A percentile compares a stretch with the other conserved stretches of the same genome.
phyloP scores from a whole-genome alignment of 2,329 filamentous ascomycete species.

The Phialophora macrospora region DNA sequence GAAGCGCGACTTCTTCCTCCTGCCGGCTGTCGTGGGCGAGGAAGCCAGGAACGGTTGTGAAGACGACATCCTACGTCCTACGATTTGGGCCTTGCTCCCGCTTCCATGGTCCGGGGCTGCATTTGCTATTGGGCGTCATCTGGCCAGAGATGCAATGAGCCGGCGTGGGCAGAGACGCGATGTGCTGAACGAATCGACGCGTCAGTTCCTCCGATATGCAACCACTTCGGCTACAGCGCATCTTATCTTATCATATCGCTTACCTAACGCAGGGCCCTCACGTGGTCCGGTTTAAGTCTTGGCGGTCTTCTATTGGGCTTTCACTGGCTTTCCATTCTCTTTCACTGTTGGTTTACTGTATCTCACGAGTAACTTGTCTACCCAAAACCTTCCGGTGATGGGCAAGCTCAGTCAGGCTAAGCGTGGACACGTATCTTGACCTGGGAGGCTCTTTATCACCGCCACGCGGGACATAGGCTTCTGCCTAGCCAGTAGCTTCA shows the following conservation, averaged over 20 bases:
- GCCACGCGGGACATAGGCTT: not conserved
- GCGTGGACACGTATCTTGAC: not conserved
- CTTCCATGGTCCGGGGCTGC: not conserved
- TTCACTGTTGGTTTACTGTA: not conserved
- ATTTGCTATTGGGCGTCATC: not conserved
- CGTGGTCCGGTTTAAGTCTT: not conserved
- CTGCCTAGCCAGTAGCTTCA: not conserved
- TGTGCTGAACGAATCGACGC: not conserved
- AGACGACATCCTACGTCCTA: constrained; percentile 50
- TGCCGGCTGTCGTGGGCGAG: constrained; percentile 46
- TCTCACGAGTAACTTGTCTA: not conserved
- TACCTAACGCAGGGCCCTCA: not conserved
- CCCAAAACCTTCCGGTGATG: not conserved
- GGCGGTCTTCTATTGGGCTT: not conserved
- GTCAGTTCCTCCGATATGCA: not conserved
- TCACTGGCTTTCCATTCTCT: not conserved
- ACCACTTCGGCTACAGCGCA: not conserved
- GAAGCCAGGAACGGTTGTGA: constrained; percentile 55
- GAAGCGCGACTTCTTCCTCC: constrained; percentile 67
- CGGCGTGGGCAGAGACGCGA: not conserved
- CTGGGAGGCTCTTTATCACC: not conserved
- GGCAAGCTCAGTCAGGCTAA: not conserved
- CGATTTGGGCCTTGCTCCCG: not conserved
- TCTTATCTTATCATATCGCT: constrained; percentile 8
- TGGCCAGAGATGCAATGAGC: not conserved